Percentiles rank a stretch among this genome's conserved stretches.
These are phyloP conservation scores for Plenodomus biglobosus DNA, from an alignment of 2,329 filamentous ascomycete genomes.

Conservation along the genomic window DNA sequence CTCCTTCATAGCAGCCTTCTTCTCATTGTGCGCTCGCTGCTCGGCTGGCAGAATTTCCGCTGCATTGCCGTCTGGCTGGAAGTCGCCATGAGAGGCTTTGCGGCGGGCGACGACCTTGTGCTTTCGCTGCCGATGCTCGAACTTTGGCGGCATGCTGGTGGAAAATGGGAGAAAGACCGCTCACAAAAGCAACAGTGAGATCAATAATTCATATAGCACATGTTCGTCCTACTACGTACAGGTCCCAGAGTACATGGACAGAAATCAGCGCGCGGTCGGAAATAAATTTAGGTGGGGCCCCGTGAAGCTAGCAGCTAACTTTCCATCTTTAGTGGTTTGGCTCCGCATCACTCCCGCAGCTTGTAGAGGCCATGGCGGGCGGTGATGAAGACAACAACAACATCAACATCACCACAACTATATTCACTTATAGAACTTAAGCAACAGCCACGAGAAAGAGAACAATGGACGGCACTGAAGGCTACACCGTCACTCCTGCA, in stretches of 20 bases:
- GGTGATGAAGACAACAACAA: not conserved
- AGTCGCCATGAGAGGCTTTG: conserved; percentile 34
- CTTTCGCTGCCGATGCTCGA: conserved; percentile 59
- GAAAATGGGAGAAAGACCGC: too few species aligned
- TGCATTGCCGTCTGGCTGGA: conserved; percentile 54
- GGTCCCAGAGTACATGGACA: too few species aligned
- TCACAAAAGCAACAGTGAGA: too few species aligned
- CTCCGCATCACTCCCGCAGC: not conserved
- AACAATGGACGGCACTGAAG: conserved; percentile 15
- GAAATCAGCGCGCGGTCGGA: conserved; percentile 7
- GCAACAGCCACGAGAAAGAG: not conserved
- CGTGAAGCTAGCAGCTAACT: not conserved
- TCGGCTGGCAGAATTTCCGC: conserved; percentile 50
- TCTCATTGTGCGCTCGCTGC: conserved; percentile 57
- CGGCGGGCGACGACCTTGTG: conserved; percentile 66
- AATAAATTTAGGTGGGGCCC: conserved; percentile 41
- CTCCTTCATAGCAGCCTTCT: conserved; percentile 55
- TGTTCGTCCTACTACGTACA: too few species aligned
- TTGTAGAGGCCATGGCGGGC: not conserved
- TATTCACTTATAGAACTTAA: not conserved
- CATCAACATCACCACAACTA: not conserved
- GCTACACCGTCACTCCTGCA: conserved; percentile 38
- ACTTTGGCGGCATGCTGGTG: conserved; percentile 40
- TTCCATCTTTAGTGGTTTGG: not conserved
- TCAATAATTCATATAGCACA: too few species aligned